Percentiles rank a stretch among this genome's conserved stretches.
These are phyloP conservation scores for Monosporascus sp. DNA, from an alignment of 2,329 filamentous ascomycete genomes.

Conservation along the genomic window DNA sequence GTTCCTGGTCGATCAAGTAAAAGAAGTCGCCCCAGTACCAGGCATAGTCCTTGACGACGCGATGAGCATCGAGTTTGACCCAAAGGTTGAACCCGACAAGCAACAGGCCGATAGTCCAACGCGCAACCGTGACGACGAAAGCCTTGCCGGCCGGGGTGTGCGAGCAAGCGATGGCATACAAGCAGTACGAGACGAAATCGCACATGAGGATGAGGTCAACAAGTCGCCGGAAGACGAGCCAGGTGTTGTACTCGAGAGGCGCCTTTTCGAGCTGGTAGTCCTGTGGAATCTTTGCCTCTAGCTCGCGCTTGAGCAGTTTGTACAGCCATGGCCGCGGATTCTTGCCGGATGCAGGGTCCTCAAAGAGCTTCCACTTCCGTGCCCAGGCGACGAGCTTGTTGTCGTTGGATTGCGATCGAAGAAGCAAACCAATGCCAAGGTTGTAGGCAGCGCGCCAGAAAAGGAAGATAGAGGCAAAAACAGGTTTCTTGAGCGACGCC, in stretches of 20 bases:
- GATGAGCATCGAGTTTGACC: conserved; percentile 96
- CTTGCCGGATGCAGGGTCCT: conserved; percentile 71
- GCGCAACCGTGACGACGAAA: conserved; percentile 60
- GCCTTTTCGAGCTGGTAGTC: conserved; percentile 93
- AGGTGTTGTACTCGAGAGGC: conserved; percentile 97
- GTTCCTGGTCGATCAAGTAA: conserved; percentile 93
- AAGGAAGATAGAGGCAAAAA: conserved; percentile 79
- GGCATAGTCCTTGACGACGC: conserved; percentile 97
- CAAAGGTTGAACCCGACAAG: conserved; percentile 93
- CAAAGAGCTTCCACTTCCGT: conserved; percentile 79
- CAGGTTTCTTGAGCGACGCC: conserved; percentile 60
- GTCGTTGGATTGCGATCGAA: conserved; percentile 87
- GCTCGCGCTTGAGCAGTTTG: conserved; percentile 76
- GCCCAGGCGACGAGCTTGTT: conserved; percentile 84
- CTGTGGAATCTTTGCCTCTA: conserved; percentile 89
- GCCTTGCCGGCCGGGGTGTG: conserved; percentile 70
- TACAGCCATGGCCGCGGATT: conserved; percentile 83
- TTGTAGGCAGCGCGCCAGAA: conserved; percentile 95
- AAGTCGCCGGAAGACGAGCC: conserved; percentile 91
- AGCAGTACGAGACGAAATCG: conserved; percentile 94
- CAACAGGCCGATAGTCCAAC: conserved; percentile 73
- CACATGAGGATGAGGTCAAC: conserved; percentile 98
- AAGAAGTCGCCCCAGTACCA: conserved; percentile 99
- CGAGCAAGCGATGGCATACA: conserved; percentile 88
- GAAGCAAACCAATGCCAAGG: conserved; percentile 82